phyloP scores from a whole-genome alignment of 2,329 filamentous ascomycete genomes.

The Hypoxylon sp. region DNA sequence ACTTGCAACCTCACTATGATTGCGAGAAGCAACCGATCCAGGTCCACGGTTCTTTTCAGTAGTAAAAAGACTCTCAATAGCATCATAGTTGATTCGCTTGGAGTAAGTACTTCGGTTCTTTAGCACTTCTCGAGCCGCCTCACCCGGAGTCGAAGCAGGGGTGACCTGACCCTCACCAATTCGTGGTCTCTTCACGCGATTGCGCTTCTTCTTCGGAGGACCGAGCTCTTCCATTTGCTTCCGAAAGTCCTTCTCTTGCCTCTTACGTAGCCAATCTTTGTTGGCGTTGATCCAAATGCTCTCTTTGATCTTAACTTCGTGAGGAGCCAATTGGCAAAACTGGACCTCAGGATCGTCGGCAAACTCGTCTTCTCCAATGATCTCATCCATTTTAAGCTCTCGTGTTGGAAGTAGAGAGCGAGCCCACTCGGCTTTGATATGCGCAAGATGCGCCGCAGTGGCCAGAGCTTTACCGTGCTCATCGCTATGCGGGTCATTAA shows the following conservation, averaged over 20 bases:
- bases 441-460: constrained; percentile 69
- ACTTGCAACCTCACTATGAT: constrained; percentile 61
- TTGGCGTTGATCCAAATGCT: constrained; percentile 95
- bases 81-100: constrained; percentile 82
- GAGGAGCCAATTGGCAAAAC: constrained; percentile 80
- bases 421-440: constrained; percentile 67
- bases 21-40: constrained; percentile 63
- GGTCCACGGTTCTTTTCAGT: constrained; percentile 61
- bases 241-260: constrained; percentile 86
- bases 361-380: constrained; percentile 86
- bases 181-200: constrained; percentile 64
- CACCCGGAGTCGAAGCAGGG: constrained; percentile 76
- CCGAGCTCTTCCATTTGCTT: constrained; percentile 71
- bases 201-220: constrained; percentile 71
- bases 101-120: constrained; percentile 75
- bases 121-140: constrained; percentile 77
- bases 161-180: constrained; percentile 76
- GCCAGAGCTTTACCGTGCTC: constrained; percentile 72
- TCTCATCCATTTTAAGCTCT: constrained; percentile 70
- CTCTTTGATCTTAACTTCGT: constrained; percentile 87
- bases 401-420: constrained; percentile 64
- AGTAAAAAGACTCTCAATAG: constrained; percentile 69
- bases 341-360: constrained; percentile 89
- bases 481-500: constrained; percentile 71
- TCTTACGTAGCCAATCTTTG: constrained; percentile 89